Conservation (phyloP, 73 alveolate genomes). For the Paramecium octaurelia region DNA sequence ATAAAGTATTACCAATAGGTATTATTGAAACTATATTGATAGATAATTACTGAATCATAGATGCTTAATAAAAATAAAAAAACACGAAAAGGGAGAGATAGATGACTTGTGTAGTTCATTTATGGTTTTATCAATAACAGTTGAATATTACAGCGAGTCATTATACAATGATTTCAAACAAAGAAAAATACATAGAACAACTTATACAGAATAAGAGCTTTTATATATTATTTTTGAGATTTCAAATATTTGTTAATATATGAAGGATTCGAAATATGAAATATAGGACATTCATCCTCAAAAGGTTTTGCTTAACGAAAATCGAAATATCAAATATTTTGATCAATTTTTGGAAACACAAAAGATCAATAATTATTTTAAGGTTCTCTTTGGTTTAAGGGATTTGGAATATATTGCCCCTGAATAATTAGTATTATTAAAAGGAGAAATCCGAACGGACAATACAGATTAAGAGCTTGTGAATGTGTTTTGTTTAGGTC, state of each 20-base stretch:
- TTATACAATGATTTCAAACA: neutral
- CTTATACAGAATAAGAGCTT: neutral
- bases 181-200: neutral
- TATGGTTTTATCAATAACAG: neutral
- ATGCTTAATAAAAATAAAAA: neutral
- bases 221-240: neutral
- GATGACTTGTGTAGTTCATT: neutral
- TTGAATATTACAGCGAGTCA: neutral
- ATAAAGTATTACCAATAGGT: neutral
- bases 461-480: neutral
- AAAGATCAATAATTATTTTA: neutral
- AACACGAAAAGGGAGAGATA: neutral
- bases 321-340: neutral
- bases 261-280: neutral
- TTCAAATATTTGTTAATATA: neutral
- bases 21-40: neutral
- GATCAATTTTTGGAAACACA: neutral
- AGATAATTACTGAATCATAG: neutral
- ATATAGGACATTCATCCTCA: neutral
- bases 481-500: conserved; percentile 14
- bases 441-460: neutral
- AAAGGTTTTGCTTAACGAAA: neutral
- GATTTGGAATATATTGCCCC: conserved; percentile 35
- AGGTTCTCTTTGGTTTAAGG: neutral
- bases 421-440: neutral